Evolutionary conservation across 75 land plant species (phyloP), one percentile per base, ranked within the genome.

Genomic region (Pseudotsuga menziesii): DNA sequence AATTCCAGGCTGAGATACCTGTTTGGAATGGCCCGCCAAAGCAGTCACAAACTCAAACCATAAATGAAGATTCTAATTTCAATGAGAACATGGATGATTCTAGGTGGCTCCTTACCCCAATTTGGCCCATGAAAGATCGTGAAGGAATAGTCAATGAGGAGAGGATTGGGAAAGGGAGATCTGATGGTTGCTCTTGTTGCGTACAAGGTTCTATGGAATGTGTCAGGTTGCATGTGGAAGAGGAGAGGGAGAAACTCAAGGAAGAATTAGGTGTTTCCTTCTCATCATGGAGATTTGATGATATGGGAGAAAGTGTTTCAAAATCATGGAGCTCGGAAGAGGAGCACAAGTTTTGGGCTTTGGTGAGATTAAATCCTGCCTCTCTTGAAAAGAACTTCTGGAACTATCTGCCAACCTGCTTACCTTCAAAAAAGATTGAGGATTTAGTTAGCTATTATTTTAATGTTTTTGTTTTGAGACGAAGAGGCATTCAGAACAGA

Each of bases 241-340:
- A 84, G 71, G 82, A 81, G 22, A 83, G 90, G 52, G 74, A 82
- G 67, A 80, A 75, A 58, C 61, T 94, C 77, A 85, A 80, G 73
- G 66, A 61, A 61, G 99, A 94, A 79, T 80, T 92, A 3, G 98
- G 98, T 39, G 25, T 80, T 9, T 84, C 80, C 17, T 96, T 90
- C 77, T 78, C 62, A 76, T 20, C 2, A 25, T 88, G 89, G 97
- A 88, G 81, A 55, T 89, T 96, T 78, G 77, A 89, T 75, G 75
- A 80, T 4, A 96, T 96, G 99, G 99, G 99, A 26, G 99, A 96
- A 74, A 88, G 90, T 80, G 83, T 90, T 20, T 75, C 99, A 52
- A 83, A 80, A 2, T 74, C 71, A 17, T 96, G 99, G 99, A 90
- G 86, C 41, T 75, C 73, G 36, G 83, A 83, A 23, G 99, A 94